Conservation (phyloP, 352 stramenopile species). For the Plasmopara viticola region DNA sequence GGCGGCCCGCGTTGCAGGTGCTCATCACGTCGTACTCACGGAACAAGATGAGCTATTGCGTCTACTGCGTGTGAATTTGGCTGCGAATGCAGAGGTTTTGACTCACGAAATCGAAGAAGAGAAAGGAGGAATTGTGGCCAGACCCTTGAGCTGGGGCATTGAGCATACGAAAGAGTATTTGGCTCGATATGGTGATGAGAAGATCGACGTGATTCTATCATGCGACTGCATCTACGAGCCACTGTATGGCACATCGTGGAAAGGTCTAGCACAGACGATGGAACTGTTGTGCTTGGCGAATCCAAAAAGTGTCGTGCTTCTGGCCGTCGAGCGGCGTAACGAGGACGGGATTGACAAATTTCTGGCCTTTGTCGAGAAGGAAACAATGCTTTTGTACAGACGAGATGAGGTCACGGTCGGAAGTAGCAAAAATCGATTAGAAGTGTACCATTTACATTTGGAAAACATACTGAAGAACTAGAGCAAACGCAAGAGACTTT, state of each 20-base stretch:
- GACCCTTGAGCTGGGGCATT: conserved; percentile 75
- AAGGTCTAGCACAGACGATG: conserved; percentile 83
- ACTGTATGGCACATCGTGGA: conserved; percentile 90
- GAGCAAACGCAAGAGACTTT: conserved; percentile 3
- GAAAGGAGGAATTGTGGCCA: conserved; percentile 36
- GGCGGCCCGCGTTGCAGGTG: conserved; percentile 78
- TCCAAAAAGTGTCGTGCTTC: conserved; percentile 53
- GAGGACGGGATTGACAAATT: conserved; percentile 79
- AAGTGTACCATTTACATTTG: conserved; percentile 62
- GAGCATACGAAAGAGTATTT: conserved; percentile 62
- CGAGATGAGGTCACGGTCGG: conserved; percentile 40
- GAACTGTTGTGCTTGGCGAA: conserved; percentile 59
- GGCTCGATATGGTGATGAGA: conserved; percentile 32
- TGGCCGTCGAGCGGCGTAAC: conserved; percentile 76
- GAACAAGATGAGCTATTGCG: conserved; percentile 87
- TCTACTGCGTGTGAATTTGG: conserved; percentile 75
- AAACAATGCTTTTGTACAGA: conserved; percentile 42
- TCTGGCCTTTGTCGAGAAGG: conserved; percentile 41
- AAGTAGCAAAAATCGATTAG: conserved; percentile 51
- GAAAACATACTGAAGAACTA: conserved; percentile 8
- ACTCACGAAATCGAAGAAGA: conserved; percentile 12
- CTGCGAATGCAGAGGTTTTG: conserved; percentile 38
- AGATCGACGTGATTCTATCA: conserved; percentile 89
- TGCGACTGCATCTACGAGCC: conserved; percentile 95
- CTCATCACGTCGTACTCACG: conserved; percentile 82